Percentiles rank a stretch among this genome's conserved stretches.
These are phyloP conservation scores for Exophiala spinifera DNA, from an alignment of 2,329 filamentous ascomycete genomes.

Conservation along the genomic window DNA sequence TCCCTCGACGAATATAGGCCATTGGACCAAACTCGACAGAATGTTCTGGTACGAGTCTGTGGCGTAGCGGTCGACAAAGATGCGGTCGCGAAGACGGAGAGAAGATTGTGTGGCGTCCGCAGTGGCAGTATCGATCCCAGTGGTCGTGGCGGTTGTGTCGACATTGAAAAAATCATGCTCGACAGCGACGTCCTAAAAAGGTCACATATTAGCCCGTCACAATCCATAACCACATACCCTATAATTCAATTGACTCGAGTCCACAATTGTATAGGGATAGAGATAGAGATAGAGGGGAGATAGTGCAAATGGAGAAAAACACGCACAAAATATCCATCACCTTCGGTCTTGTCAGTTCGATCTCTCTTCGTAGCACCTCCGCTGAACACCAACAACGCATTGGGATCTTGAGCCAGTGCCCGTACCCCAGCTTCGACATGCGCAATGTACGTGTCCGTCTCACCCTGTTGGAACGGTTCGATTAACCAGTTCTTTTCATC, in stretches of 20 bases:
- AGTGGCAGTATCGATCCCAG: too few relatives aligned
- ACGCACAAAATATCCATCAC: slow-evolving; percentile 23
- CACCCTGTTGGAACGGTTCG: slow-evolving; percentile 71
- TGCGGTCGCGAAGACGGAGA: slow-evolving; percentile 33
- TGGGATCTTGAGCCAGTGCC: slow-evolving; percentile 45
- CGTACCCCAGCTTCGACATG: slow-evolving; percentile 67
- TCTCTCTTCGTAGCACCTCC: slow-evolving; percentile 51
- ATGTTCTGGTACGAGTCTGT: slow-evolving; percentile 86
- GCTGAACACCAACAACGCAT: slow-evolving; percentile 65
- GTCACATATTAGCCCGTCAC: too few relatives aligned
- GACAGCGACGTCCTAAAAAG: slow-evolving; percentile 15
- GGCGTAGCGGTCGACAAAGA: slow-evolving; percentile 66
- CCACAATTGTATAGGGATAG: too few relatives aligned
- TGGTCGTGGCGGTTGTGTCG: neutral
- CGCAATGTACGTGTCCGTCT: slow-evolving; percentile 73
- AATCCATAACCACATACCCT: too few relatives aligned
- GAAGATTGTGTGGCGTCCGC: too few relatives aligned
- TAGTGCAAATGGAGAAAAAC: too few relatives aligned
- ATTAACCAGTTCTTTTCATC: slow-evolving; percentile 55
- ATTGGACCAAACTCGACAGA: slow-evolving; percentile 67
- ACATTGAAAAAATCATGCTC: slow-evolving; percentile 3
- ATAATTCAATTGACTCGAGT: too few relatives aligned
- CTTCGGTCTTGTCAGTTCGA: slow-evolving; percentile 13
- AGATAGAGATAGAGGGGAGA: too few relatives aligned
- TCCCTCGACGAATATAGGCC: slow-evolving; percentile 32